Percentiles rank a stretch among this genome's conserved stretches.
Conservation (phyloP, 345 rosid genomes). For the Garcia nutans region DNA sequence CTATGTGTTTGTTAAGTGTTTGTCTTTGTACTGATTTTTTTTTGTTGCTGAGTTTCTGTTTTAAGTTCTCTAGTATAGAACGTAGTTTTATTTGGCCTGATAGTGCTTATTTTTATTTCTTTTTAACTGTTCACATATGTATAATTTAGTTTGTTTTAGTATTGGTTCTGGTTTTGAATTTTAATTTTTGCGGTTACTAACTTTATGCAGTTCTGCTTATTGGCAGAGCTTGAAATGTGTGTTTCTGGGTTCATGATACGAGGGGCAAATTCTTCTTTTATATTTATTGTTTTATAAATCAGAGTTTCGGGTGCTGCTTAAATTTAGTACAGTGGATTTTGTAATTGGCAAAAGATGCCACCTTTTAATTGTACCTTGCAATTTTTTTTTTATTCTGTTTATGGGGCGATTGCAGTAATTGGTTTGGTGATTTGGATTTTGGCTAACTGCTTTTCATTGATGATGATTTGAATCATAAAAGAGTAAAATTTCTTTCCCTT, state of each 20-base stretch:
- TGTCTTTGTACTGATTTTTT: not conserved
- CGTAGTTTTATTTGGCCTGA: not conserved
- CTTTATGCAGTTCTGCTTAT: not conserved
- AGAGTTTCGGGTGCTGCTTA: not conserved
- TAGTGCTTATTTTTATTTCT: not conserved
- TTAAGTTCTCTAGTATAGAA: not conserved
- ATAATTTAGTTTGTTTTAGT: not conserved
- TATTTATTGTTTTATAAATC: not conserved
- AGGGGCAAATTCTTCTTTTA: not conserved
- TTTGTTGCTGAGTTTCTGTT: not conserved
- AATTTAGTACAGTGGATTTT: not conserved
- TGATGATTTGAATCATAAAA: not conserved
- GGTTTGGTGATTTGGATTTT: slow-evolving; percentile 3
- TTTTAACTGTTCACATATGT: no score
- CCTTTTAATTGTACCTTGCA: no score
- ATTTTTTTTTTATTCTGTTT: not conserved
- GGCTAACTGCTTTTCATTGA: not conserved
- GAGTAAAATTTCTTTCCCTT: no score
- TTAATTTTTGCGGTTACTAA: not conserved
- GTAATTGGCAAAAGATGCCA: not conserved
- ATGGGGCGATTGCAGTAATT: not conserved
- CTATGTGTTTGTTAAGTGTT: no score
- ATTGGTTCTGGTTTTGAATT: not conserved
- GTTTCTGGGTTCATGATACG: slow-evolving; percentile 7
- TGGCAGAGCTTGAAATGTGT: not conserved